phyloP scores from a whole-genome alignment of 2,329 filamentous ascomycete genomes.

The Bipolaris sorokiniana region DNA sequence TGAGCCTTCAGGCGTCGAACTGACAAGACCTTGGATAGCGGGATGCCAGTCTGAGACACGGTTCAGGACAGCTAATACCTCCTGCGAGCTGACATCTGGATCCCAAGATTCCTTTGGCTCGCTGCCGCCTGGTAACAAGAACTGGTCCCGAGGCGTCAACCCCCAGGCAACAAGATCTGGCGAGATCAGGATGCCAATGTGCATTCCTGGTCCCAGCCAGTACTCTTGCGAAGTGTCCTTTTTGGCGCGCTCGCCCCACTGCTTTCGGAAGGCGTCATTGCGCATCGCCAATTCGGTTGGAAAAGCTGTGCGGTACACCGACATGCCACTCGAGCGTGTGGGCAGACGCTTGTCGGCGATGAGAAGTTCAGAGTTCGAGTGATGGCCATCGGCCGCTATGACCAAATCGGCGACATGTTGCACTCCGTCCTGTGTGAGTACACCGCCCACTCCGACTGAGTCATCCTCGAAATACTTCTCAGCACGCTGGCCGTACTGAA shows the following conservation, averaged over 20 bases:
- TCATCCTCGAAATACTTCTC: slow-evolving; percentile 4
- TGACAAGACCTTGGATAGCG: slow-evolving; percentile 2
- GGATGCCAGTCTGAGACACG: slow-evolving; percentile 13
- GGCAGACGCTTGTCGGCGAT: slow-evolving; percentile 1
- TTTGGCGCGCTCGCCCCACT: slow-evolving; percentile 5
- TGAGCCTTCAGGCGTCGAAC: background rate
- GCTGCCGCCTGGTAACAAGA: background rate
- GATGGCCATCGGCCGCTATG: slow-evolving; percentile 1
- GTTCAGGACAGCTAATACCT: slow-evolving; percentile 4
- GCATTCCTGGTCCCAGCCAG: slow-evolving; percentile 12
- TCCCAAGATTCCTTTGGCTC: slow-evolving; percentile 11
- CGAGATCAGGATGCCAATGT: slow-evolving; percentile 9
- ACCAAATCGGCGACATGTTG: slow-evolving; percentile 2
- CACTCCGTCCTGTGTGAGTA: background rate
- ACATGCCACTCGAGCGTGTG: slow-evolving; percentile 10
- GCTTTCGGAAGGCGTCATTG: background rate
- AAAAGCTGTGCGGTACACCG: slow-evolving; percentile 6
- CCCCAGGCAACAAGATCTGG: slow-evolving; percentile 8
- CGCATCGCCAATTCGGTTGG: slow-evolving; percentile 4
- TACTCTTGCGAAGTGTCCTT: slow-evolving; percentile 1
- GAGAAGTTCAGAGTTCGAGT: slow-evolving; percentile 6
- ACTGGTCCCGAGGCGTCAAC: slow-evolving; percentile 6
- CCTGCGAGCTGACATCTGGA: slow-evolving; percentile 3
- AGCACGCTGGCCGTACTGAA: slow-evolving; percentile 3
- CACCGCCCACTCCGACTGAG: background rate